A percentile compares a stretch with the other conserved stretches of the same genome.
phyloP scores from a whole-genome alignment of 768 basidiomycete species.

The Infundibulicybe gibba region DNA sequence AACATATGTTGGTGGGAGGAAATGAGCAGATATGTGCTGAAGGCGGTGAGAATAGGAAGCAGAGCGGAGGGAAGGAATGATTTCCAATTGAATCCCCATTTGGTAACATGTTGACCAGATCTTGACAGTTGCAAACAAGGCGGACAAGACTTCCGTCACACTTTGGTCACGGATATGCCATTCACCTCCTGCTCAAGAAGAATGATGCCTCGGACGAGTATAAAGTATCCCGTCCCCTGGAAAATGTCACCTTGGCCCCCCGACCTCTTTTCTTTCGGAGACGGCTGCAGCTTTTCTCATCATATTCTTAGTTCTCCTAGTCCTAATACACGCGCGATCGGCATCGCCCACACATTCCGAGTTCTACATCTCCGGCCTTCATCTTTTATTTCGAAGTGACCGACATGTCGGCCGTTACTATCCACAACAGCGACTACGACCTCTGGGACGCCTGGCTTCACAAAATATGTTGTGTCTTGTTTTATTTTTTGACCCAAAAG shows the following conservation, averaged over 20 bases:
- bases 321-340: conserved; percentile 3
- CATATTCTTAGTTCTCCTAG: conserved; percentile 11
- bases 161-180: too few species aligned
- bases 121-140: too few species aligned
- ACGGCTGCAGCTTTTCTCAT: conserved; percentile 12
- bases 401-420: conserved; percentile 27
- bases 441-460: conserved; percentile 77
- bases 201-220: conserved; percentile 5
- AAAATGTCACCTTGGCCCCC: conserved; percentile 14
- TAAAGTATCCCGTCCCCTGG: conserved; percentile 11
- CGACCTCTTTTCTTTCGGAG: conserved; percentile 16
- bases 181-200: too few species aligned
- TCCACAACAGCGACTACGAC: conserved; percentile 68
- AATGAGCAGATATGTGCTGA: too few species aligned
- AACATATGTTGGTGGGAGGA: too few species aligned
- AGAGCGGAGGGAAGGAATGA: too few species aligned
- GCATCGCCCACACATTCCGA: too few species aligned
- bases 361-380: background rate
- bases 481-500: background rate
- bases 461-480: conserved; percentile 66
- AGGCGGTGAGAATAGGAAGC: too few species aligned
- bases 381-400: conserved; percentile 8
- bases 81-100: too few species aligned
- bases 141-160: too few species aligned
- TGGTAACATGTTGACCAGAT: too few species aligned